phyloP scores from a whole-genome alignment of 176 grass and related monocot species.

The Lolium multiflorum region DNA sequence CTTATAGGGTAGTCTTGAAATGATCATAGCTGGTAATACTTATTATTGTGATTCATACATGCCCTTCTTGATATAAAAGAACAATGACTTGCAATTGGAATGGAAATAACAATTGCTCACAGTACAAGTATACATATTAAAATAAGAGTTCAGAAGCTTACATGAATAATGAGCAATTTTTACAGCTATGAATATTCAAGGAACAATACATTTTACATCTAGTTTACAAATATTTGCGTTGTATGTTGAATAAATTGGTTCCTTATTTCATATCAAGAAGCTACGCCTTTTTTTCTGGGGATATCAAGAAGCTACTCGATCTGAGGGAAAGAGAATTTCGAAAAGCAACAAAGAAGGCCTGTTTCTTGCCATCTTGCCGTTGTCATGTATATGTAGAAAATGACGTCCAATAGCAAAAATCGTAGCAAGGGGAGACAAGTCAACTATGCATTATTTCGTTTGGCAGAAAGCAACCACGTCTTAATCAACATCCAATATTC shows the following conservation, averaged over 20 bases:
- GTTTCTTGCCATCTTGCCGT: slow-evolving; percentile 22
- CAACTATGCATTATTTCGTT: slow-evolving; percentile 12
- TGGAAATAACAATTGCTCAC: not conserved
- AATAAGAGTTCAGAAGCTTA: not conserved
- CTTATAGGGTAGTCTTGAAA: not conserved
- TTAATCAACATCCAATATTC: not conserved
- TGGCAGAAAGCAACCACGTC: too few relatives aligned
- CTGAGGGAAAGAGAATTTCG: not conserved
- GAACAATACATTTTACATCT: too few relatives aligned
- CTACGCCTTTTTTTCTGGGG: too few relatives aligned
- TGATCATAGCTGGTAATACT: not conserved
- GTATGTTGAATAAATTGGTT: too few relatives aligned
- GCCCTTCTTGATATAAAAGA: not conserved
- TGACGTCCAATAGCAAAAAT: not conserved
- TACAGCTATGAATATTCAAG: too few relatives aligned
- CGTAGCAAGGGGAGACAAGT: slow-evolving; percentile 17
- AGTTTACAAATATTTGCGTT: too few relatives aligned
- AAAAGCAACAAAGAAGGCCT: slow-evolving; percentile 17
- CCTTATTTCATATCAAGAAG: too few relatives aligned
- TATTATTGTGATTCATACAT: not conserved
- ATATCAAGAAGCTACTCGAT: too few relatives aligned
- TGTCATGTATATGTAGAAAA: not conserved
- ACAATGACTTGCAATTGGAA: not conserved
- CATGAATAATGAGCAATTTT: not conserved
- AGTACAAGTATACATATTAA: not conserved